Base-by-base conservation (phyloP, 106 monocot genomes). In the Posidonia australis region DNA sequence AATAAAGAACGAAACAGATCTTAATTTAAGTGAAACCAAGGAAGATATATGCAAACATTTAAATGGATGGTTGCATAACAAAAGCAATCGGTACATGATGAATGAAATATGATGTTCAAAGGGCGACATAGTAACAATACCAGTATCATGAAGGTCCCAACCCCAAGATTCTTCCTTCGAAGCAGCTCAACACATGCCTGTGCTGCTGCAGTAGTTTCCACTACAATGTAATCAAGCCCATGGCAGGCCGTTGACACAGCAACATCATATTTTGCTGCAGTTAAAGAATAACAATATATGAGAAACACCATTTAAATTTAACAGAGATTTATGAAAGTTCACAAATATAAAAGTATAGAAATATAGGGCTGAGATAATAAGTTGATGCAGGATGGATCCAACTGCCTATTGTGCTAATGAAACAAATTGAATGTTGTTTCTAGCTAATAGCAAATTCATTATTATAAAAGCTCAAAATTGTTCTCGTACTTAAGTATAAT, bases 111-210 rank as follows among this genome's bases (percentile, higher is more conserved):
- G 16, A 58, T 29, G 36, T 9, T 29, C 5, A 0, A 14, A 13
- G 28, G 26, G 0, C 25, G 27, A 58, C 27, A 26, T n/a, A 49
- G 58, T 2, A 16, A 17, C 14, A 20, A 23, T 84, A 96, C 96
- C 90, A 96, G 19, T 74, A 96, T 96, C 86, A 96, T 87, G 79
- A 84, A 96, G 60, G 96, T 96, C 31, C 79, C 90, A 70, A 90
- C 67, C 18, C 96, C 96, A 59, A 87, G 81, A 68, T 87, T 87
- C 64, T 75, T 96, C 71, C 72, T 78, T 24, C 84, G 77, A 62
- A 96, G 86, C 57, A 96, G 78, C 58, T 90, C 87, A 74, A 96
- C 82, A 72, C 90, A 96, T 69, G 86, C 82, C 74, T 90, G 87
- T 61, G 90, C 96, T 46, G 90, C 78, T 69, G 74, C 76, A 36